Base-by-base conservation (phyloP, 2,329 filamentous ascomycete genomes). In the Pestalotiopsis sp. region DNA sequence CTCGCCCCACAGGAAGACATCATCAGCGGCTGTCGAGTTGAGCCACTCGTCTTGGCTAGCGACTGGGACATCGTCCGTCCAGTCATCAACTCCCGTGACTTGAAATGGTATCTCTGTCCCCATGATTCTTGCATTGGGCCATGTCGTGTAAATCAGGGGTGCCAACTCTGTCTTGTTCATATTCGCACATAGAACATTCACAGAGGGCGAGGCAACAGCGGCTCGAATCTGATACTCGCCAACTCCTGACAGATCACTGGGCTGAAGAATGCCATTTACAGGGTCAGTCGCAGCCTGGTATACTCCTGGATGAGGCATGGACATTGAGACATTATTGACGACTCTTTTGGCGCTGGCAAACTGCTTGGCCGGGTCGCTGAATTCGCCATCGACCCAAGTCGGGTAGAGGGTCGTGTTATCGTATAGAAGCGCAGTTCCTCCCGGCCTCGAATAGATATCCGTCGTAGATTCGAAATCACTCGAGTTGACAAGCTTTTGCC, bases 321-420 rank as follows among this genome's bases (percentile, higher is more conserved):
- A 92, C 72, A 95, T 84, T 0, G 91, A 92, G 31, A 94, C 88
- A 71, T 95, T 94, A 76, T 94, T 93, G 73, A 95, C 82, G 49
- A 92, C 84, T 31, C 92, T 84, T 0, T 82, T 80, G 66, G 87
- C 77, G 12, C 83, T 75, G 4, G 83, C 75, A 4, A 85, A 91
- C 0, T 83, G 80, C 3, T 80, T 77, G 0, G 83, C 83, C 20
- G 90, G 85, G 67, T 93, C 83, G 41, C 84, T 80, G 9, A 84
- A 80, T 2, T 85, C 74, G 0, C 79, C 82, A 68, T 92, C 85
- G 49, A 94, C 89, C 93, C 93, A 96, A 2, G 88, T 84, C 0
- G 89, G 90, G 1, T 81, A 84, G 67, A 95, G 83, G 0, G 92
- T 94, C 0, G 91, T 93, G 72, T 94, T 94, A 69, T 94, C 92